These are phyloP conservation scores for Bipolaris zeicola DNA, from an alignment of 2,329 filamentous ascomycete genomes.

Conservation along the genomic window DNA sequence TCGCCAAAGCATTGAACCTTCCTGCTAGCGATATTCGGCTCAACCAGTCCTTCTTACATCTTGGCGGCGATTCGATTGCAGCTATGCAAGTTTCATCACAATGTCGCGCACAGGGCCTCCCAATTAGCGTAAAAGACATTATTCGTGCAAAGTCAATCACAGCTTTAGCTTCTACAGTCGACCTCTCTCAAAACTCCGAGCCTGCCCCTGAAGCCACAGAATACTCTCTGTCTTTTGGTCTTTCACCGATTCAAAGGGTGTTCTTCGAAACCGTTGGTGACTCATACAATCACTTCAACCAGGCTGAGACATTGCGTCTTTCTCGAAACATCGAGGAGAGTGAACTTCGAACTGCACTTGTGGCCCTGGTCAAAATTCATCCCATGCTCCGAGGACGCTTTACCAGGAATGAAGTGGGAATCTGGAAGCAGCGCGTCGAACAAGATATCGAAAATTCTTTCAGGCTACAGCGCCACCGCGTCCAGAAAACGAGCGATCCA, in stretches of 20 bases:
- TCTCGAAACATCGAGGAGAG: constrained; percentile 28
- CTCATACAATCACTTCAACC: constrained; percentile 40
- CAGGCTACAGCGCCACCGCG: constrained; percentile 29
- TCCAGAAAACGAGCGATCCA: constrained; percentile 16
- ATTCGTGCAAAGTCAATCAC: constrained; percentile 42
- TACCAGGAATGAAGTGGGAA: constrained; percentile 25
- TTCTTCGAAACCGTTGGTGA: constrained; percentile 39
- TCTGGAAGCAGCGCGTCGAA: constrained; percentile 44
- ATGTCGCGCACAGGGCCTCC: constrained; percentile 37
- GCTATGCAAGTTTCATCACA: constrained; percentile 45
- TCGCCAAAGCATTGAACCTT: constrained; percentile 39
- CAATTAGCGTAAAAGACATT: constrained; percentile 42
- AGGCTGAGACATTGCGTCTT: constrained; percentile 38
- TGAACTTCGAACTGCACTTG: constrained; percentile 38
- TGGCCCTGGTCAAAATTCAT: constrained; percentile 43
- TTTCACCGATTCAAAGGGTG: constrained; percentile 39
- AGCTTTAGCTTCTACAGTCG: constrained; percentile 29
- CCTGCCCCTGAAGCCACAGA: constrained; percentile 18
- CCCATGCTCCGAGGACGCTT: constrained; percentile 51
- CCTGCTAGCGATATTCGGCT: constrained; percentile 34
- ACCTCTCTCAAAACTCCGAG: constrained; percentile 12
- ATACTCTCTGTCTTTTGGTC: constrained; percentile 32
- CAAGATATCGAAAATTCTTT: constrained; percentile 33
- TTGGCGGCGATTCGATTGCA: constrained; percentile 45
- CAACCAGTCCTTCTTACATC: constrained; percentile 42